A percentile compares a stretch with the other conserved stretches of the same genome.
Evolutionary conservation across 805 yeast species (phyloP).

Genomic region (Schizosaccharomyces octosporus): DNA sequence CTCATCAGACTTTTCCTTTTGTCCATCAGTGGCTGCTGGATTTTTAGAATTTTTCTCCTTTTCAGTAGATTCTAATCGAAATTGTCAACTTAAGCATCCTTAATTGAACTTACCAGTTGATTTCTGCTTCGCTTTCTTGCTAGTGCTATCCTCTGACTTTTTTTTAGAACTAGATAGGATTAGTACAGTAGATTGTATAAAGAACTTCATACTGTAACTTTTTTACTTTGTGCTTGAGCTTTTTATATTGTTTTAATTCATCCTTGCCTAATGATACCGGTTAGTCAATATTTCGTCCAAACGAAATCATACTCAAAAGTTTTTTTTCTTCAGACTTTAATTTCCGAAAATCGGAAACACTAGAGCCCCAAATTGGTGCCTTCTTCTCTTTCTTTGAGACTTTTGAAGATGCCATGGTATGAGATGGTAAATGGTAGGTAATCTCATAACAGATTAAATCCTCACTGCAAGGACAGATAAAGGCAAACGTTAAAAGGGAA

Average conservation of each 20-base stretch:
- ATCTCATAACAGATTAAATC: background rate
- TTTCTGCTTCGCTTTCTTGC: background rate
- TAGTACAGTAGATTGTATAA: background rate
- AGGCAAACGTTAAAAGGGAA: no score
- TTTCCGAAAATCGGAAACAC: background rate
- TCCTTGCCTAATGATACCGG: constrained; percentile 30
- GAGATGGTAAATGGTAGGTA: background rate
- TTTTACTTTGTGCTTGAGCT: background rate
- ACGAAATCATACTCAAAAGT: constrained; percentile 20
- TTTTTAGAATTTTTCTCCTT: background rate
- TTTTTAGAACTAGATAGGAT: background rate
- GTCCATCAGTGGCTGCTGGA: background rate
- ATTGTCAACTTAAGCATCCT: background rate
- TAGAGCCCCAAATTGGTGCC: background rate
- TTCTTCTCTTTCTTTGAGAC: background rate
- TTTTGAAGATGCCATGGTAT: background rate
- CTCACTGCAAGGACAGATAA: no score
- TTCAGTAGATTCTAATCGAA: background rate
- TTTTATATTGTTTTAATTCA: background rate
- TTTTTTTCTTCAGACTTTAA: background rate
- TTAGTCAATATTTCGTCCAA: constrained; percentile 13
- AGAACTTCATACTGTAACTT: background rate
- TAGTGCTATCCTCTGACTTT: background rate
- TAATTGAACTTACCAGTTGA: background rate
- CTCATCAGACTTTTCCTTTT: background rate